Percentiles rank a stretch among this genome's conserved stretches.
These are phyloP conservation scores for Zoysia pacifica DNA, from an alignment of 176 grass and related monocot genomes.

Conservation along the genomic window DNA sequence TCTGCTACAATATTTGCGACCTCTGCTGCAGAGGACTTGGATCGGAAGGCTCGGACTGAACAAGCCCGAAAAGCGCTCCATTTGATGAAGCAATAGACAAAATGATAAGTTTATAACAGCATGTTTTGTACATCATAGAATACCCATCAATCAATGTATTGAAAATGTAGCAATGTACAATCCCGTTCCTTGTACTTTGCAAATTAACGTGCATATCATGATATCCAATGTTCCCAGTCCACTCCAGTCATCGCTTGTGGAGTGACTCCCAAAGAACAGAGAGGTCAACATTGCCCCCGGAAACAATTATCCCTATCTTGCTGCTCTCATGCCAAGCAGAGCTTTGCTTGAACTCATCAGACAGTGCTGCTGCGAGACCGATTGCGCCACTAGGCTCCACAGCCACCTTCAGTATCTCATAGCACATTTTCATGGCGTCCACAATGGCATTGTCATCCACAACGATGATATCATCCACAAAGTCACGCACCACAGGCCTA, in stretches of 20 bases:
- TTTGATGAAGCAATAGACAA: too few species aligned
- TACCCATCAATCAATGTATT: neutral
- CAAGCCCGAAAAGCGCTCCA: too few species aligned
- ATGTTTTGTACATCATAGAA: too few species aligned
- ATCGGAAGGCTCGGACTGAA: too few species aligned
- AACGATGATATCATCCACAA: constrained; percentile 78
- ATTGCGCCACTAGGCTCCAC: constrained; percentile 83
- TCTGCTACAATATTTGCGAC: too few species aligned
- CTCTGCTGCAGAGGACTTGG: too few species aligned
- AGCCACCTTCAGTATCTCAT: constrained; percentile 80
- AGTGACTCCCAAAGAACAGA: constrained; percentile 76
- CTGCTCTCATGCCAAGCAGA: constrained; percentile 63
- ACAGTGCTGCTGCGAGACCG: constrained; percentile 74
- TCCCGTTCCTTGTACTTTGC: neutral
- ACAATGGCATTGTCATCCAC: constrained; percentile 80
- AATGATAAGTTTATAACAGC: too few species aligned
- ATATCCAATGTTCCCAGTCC: neutral
- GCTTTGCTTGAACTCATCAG: constrained; percentile 69
- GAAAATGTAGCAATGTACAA: neutral
- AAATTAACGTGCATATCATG: neutral
- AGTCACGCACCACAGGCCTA: constrained; percentile 87
- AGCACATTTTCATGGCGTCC: constrained; percentile 88
- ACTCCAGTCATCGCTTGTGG: constrained; percentile 16
- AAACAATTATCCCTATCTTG: constrained; percentile 85
- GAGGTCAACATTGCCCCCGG: constrained; percentile 85